Percentiles rank a stretch among this genome's conserved stretches.
Conservation (phyloP, 306 rosid genomes). For the Vicia villosa region DNA sequence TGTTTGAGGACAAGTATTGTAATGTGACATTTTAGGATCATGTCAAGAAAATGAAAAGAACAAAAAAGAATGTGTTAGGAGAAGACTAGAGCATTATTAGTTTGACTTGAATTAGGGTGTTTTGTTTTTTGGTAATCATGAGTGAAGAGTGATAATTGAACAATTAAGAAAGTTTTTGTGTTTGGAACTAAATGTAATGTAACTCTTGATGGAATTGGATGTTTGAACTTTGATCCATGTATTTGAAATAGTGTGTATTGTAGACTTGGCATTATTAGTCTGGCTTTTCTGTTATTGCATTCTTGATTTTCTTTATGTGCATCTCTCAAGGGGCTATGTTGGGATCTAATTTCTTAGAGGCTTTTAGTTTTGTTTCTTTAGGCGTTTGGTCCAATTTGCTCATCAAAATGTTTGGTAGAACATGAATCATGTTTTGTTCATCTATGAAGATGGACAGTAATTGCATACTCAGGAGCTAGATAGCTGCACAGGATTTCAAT, state of each 20-base stretch:
- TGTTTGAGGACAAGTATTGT: constrained; percentile 42
- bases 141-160: constrained; percentile 40
- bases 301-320: neutral
- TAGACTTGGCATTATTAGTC: neutral
- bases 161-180: constrained; percentile 31
- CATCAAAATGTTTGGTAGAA: too few species aligned
- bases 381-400: neutral
- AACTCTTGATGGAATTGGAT: neutral
- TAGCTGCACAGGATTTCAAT: too few species aligned
- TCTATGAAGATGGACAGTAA: too few species aligned
- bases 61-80: neutral
- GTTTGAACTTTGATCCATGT: constrained; percentile 5
- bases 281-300: neutral
- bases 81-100: constrained; percentile 30
- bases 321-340: neutral
- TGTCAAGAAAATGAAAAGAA: neutral
- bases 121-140: constrained; percentile 34
- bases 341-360: neutral
- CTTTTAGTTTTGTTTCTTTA: neutral
- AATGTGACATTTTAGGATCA: constrained; percentile 22
- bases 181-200: neutral
- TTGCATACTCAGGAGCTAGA: too few species aligned
- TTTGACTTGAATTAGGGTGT: constrained; percentile 37
- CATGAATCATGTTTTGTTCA: too few species aligned
- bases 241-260: neutral